Conservation (phyloP, 2,329 filamentous ascomycete species). For the Botrytis tulipae region DNA sequence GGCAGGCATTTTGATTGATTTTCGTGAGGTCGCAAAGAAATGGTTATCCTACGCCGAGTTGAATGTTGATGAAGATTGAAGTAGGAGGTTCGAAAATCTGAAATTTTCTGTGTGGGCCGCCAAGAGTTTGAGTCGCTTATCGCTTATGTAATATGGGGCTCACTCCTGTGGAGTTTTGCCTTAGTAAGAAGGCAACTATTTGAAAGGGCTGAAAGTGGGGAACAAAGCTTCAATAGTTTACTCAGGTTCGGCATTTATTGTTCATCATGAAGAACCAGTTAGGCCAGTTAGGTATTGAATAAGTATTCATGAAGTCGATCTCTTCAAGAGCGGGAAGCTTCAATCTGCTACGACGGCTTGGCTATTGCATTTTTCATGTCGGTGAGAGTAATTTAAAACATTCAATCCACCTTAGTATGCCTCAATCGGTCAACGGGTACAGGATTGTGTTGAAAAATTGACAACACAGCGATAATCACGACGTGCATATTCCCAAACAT, state of each 20-base stretch:
- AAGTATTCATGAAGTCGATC: not conserved
- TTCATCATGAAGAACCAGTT: not conserved
- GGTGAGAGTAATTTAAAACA: not conserved
- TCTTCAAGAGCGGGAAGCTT: not conserved
- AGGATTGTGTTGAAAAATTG: not conserved
- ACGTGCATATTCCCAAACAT: not conserved
- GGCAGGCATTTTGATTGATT: conserved; percentile 71
- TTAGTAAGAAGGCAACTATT: not conserved
- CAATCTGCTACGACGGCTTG: not conserved
- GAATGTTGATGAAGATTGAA: conserved; percentile 27
- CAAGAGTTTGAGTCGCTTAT: conserved; percentile 30
- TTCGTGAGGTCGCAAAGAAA: conserved; percentile 68
- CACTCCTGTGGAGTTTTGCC: fast-evolving
- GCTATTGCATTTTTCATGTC: not conserved
- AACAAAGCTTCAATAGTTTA: not conserved
- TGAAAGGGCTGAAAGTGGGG: not conserved
- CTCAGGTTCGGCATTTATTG: not conserved
- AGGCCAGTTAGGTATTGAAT: not conserved
- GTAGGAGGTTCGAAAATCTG: conserved; percentile 7
- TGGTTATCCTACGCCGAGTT: conserved; percentile 46
- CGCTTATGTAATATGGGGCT: not conserved
- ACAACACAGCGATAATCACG: conserved; percentile 3
- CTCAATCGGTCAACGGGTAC: not conserved
- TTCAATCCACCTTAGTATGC: not conserved
- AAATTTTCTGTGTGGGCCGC: conserved; percentile 26